A percentile compares a stretch with the other conserved stretches of the same genome.
Conservation (phyloP, 2,329 filamentous ascomycete species). For the Emmonsiellopsis sp. region DNA sequence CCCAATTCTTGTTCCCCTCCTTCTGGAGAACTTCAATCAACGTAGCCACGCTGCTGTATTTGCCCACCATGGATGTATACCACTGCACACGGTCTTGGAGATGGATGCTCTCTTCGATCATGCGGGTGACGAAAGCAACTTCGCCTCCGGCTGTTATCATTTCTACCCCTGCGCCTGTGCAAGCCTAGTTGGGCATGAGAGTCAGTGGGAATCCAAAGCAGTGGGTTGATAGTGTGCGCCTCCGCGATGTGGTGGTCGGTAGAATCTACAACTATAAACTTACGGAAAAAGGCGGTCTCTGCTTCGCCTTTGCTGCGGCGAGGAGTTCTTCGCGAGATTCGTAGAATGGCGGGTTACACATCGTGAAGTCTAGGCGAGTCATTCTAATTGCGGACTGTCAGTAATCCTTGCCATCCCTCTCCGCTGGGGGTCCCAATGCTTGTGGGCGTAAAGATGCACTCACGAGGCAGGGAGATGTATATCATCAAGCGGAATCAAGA, state of each 20-base stretch:
- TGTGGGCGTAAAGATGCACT: neutral
- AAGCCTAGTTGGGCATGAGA: constrained; percentile 26
- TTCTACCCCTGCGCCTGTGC: constrained; percentile 68
- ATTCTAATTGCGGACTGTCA: neutral
- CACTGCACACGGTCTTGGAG: constrained; percentile 59
- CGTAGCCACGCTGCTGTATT: constrained; percentile 57
- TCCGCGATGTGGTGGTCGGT: neutral
- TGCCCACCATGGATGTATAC: constrained; percentile 90
- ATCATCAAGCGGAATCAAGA: constrained; percentile 51
- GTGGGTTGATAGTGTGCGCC: neutral
- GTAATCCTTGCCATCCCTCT: neutral
- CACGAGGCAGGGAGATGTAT: constrained; percentile 13
- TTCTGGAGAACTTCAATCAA: constrained; percentile 51
- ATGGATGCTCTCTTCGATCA: constrained; percentile 59
- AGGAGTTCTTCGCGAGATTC: constrained; percentile 60
- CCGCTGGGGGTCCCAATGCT: too few relatives aligned
- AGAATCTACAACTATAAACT: constrained; percentile 23
- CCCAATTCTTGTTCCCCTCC: constrained; percentile 62
- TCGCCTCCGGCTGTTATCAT: constrained; percentile 82
- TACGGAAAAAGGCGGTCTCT: constrained; percentile 57
- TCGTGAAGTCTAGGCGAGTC: constrained; percentile 63
- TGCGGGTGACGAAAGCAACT: constrained; percentile 59
- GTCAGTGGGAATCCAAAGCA: neutral
- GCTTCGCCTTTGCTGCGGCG: constrained; percentile 56
- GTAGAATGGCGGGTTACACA: constrained; percentile 96